Conservation (phyloP, 441 rosid genomes). For the Flueggea neowawraea region DNA sequence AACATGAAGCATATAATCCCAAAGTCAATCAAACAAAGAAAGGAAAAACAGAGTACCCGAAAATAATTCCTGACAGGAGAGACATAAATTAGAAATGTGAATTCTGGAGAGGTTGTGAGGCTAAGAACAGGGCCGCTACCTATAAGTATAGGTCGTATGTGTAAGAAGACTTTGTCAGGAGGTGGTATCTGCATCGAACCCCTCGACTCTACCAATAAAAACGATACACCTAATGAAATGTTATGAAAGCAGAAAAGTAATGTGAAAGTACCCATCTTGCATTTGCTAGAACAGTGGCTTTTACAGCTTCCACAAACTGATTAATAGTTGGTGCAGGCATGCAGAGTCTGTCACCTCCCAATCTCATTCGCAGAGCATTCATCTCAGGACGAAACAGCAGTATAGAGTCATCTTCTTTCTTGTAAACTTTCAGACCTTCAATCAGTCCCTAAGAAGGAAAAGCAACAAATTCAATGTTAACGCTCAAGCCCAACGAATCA, state of each 20-base stretch:
- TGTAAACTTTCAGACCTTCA: constrained; percentile 41
- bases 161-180: constrained; percentile 34
- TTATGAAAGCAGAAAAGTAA: background rate
- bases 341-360: constrained; percentile 44
- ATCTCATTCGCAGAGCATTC: constrained; percentile 31
- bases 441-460: constrained; percentile 28
- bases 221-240: no score
- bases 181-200: constrained; percentile 41
- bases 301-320: constrained; percentile 43
- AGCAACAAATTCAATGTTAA: background rate
- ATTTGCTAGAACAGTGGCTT: constrained; percentile 35
- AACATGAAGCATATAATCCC: no score
- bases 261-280: constrained; percentile 31
- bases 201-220: constrained; percentile 1
- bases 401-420: constrained; percentile 28
- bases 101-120: constrained; percentile 37
- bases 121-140: constrained; percentile 46
- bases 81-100: constrained; percentile 35
- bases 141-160: constrained; percentile 36
- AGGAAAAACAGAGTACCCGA: constrained; percentile 19
- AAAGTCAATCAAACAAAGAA: background rate
- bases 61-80: constrained; percentile 34
- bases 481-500: background rate
- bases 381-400: constrained; percentile 42
- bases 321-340: constrained; percentile 40